A percentile compares a stretch with the other conserved stretches of the same genome.
Conservation (phyloP, 225 moss, liverwort and hornwort species). For the Straminergon stramineum region DNA sequence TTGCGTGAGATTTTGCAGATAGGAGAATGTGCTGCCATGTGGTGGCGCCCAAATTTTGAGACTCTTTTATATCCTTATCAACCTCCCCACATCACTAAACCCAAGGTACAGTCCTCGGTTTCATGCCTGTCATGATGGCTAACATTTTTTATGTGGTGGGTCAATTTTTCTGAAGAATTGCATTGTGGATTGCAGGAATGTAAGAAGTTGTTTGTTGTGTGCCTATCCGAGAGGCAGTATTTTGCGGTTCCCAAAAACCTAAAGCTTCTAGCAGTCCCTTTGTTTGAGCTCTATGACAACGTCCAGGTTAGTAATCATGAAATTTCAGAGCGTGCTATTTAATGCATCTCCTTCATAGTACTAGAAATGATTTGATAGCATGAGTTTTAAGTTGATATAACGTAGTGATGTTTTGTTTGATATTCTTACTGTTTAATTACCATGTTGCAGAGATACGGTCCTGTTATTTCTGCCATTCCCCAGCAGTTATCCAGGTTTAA, state of each 20-base stretch:
- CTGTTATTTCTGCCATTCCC: slow-evolving; percentile 97
- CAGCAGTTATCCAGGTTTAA: slow-evolving; percentile 98
- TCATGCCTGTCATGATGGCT: background rate
- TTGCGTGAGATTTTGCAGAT: slow-evolving; percentile 40
- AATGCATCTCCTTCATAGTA: background rate
- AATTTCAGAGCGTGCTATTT: background rate
- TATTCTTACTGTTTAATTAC: background rate
- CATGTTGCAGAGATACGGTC: slow-evolving; percentile 86
- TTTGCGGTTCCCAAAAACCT: slow-evolving; percentile 97
- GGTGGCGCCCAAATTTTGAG: slow-evolving; percentile 99
- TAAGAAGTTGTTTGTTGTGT: slow-evolving; percentile 95
- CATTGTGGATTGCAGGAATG: slow-evolving; percentile 65
- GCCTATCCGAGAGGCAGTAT: slow-evolving; percentile 88
- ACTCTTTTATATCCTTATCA: slow-evolving; percentile 95
- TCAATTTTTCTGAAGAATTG: background rate
- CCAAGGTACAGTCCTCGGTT: slow-evolving; percentile 51
- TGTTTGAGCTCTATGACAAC: slow-evolving; percentile 99
- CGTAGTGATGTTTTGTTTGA: background rate
- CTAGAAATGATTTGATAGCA: background rate
- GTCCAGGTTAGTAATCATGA: slow-evolving; percentile 61
- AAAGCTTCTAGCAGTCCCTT: slow-evolving; percentile 89
- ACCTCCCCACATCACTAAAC: slow-evolving; percentile 98
- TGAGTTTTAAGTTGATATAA: background rate
- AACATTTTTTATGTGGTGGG: background rate
- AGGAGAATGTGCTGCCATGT: slow-evolving; percentile 98